These are phyloP conservation scores for bread wheat (Triticum aestivum) DNA, from an alignment of 176 grass and related monocot species.

Conservation along the genomic window IWGSC_CS_RefSeq_v2.1 NC_057806.1:212164269-212164768, in stretches of 20 bases:
- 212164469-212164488: background rate
- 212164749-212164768: slow-evolving; percentile 6
- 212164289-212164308: background rate
- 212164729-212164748: background rate
- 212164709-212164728: background rate
- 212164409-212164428: background rate
- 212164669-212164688: background rate
- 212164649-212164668: background rate
- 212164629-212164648: background rate
- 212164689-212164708: slow-evolving; percentile 4
- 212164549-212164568: background rate
- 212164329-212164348: background rate
- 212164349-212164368: background rate
- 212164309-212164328: background rate
- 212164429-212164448: background rate
- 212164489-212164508: slow-evolving; percentile 7
- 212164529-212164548: background rate
- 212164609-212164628: background rate
- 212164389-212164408: slow-evolving; percentile 8
- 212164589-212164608: background rate
- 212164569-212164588: background rate
- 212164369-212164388: background rate
- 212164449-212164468: background rate
- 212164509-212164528: background rate
- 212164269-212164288: background rate